Percentiles rank a stretch among this genome's conserved stretches.
Conservation (phyloP, 83 land plant species). For the Larix sibirica region DNA sequence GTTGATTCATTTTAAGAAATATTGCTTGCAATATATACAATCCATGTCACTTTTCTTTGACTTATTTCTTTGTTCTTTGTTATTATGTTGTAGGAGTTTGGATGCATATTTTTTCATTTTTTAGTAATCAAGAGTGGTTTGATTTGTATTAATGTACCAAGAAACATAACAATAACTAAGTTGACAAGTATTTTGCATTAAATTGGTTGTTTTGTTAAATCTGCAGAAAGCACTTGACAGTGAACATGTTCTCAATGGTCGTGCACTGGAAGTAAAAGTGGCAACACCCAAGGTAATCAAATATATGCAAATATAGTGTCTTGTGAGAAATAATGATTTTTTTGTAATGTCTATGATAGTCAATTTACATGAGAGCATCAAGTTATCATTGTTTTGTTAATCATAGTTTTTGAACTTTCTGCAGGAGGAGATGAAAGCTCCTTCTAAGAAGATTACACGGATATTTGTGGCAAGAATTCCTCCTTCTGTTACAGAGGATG, state of each 20-base stretch:
- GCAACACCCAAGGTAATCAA: slow-evolving; percentile 94
- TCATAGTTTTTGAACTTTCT: background rate
- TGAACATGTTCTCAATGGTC: slow-evolving; percentile 66
- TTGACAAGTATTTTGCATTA: background rate
- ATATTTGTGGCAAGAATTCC: slow-evolving; percentile 94
- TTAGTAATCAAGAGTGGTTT: background rate
- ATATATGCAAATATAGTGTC: background rate
- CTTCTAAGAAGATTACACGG: slow-evolving; percentile 66
- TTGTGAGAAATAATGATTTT: background rate
- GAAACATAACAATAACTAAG: too few relatives aligned
- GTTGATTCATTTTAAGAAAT: too few relatives aligned
- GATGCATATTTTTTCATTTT: background rate
- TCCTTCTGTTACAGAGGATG: slow-evolving; percentile 61
- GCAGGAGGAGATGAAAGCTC: slow-evolving; percentile 23
- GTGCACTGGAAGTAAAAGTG: slow-evolving; percentile 81
- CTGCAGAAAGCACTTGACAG: slow-evolving; percentile 59
- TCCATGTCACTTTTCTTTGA: background rate
- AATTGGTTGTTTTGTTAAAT: background rate
- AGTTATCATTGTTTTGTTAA: background rate
- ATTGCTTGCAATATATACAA: too few relatives aligned
- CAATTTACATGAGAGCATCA: background rate
- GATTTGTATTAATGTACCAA: background rate
- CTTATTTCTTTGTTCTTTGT: background rate
- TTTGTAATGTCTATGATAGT: background rate
- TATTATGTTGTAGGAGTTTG: background rate